phyloP scores from a whole-genome alignment of 345 rosid genomes.

The Schrenkiella parvula region DNA sequence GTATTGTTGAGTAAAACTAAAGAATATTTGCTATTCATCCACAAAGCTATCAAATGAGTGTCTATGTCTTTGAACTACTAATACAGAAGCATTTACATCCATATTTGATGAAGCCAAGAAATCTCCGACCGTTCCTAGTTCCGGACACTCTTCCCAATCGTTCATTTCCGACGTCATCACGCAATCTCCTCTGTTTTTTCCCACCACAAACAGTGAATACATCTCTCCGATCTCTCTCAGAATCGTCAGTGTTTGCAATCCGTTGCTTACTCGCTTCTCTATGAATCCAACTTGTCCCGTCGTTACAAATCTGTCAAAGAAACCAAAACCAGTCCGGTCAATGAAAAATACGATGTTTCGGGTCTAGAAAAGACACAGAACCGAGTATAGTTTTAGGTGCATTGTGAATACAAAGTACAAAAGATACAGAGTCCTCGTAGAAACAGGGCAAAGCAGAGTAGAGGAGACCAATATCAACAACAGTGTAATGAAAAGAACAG shows the following conservation, averaged over 20 bases:
- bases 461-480: neutral
- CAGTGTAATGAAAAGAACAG: neutral
- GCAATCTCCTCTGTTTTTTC: slow-evolving; percentile 48
- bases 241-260: slow-evolving; percentile 42
- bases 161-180: slow-evolving; percentile 58
- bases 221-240: slow-evolving; percentile 48
- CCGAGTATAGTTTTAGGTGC: neutral
- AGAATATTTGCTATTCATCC: slow-evolving; percentile 19
- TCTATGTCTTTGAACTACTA: slow-evolving; percentile 68
- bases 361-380: neutral
- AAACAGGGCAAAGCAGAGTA: neutral
- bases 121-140: slow-evolving; percentile 67
- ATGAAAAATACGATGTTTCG: neutral
- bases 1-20: neutral
- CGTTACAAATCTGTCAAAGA: slow-evolving; percentile 44
- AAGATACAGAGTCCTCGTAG: too few relatives aligned
- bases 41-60: slow-evolving; percentile 33
- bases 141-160: slow-evolving; percentile 95
- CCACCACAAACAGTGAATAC: slow-evolving; percentile 63
- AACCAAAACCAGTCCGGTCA: neutral
- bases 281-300: slow-evolving; percentile 54
- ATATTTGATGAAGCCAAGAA: slow-evolving; percentile 57
- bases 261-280: slow-evolving; percentile 48
- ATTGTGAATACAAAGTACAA: too few relatives aligned
- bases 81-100: slow-evolving; percentile 51